Evolutionary conservation across 1,284 basidiomycete species (phyloP).

Genomic region (Waitea zeae): DNA sequence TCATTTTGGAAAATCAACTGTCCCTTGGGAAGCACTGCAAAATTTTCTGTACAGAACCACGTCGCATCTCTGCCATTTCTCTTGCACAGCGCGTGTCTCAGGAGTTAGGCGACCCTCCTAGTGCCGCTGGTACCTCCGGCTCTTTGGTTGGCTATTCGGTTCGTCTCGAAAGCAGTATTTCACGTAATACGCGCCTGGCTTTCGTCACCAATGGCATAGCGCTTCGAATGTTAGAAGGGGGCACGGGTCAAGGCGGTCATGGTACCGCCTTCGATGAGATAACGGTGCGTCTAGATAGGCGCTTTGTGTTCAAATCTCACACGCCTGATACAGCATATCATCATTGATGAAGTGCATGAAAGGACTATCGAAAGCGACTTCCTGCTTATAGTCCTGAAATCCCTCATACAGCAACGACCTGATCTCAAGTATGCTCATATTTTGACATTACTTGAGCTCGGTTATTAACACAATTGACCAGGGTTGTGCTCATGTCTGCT

Average conservation of each 20-base stretch:
- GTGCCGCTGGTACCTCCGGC: constrained; percentile 61
- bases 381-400: constrained; percentile 87
- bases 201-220: constrained; percentile 96
- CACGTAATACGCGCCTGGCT: constrained; percentile 63
- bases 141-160: constrained; percentile 95
- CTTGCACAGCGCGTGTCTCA: constrained; percentile 90
- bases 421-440: constrained; percentile 55
- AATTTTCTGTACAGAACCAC: constrained; percentile 92
- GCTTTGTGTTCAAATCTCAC: constrained; percentile 2
- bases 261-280: constrained; percentile 84
- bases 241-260: constrained; percentile 43
- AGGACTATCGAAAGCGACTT: constrained; percentile 97
- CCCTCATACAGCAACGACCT: constrained; percentile 63
- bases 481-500: constrained; percentile 94
- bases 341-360: constrained; percentile 51
- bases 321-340: constrained; percentile 16
- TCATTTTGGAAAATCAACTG: constrained; percentile 86
- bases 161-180: constrained; percentile 79
- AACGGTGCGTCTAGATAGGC: constrained; percentile 35
- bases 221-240: constrained; percentile 86
- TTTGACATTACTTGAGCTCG: neutral
- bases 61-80: constrained; percentile 94
- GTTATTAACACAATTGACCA: constrained; percentile 14
- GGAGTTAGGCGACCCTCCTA: constrained; percentile 80
- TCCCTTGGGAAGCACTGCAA: constrained; percentile 74